Conservation (phyloP, 2,329 filamentous ascomycete species). For the Boeremia lycopersici region DNA sequence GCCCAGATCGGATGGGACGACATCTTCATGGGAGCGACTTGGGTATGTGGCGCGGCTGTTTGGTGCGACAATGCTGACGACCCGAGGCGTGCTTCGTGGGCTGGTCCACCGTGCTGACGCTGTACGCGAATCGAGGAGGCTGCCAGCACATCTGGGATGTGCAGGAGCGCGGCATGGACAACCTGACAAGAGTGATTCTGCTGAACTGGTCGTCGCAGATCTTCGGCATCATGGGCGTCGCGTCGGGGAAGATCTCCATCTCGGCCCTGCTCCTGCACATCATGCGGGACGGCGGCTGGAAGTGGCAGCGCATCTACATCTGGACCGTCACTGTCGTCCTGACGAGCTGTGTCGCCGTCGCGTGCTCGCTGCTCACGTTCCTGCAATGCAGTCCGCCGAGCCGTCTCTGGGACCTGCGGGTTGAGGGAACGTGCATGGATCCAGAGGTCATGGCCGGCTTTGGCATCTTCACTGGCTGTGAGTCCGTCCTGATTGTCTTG, state of each 20-base stretch:
- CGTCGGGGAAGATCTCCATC: slow-evolving; percentile 4
- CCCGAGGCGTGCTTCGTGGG: slow-evolving; percentile 4
- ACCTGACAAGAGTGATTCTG: not conserved
- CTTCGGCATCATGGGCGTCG: slow-evolving; percentile 8
- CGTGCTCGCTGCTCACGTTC: slow-evolving; percentile 11
- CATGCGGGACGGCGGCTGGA: slow-evolving; percentile 6
- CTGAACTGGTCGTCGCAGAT: slow-evolving; percentile 8
- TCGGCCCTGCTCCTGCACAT: slow-evolving; percentile 1
- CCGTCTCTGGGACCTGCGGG: slow-evolving; percentile 4
- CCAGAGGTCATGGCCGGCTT: slow-evolving; percentile 3
- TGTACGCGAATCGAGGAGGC: slow-evolving; percentile 9
- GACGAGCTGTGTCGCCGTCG: slow-evolving; percentile 3
- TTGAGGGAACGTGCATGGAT: slow-evolving; percentile 2
- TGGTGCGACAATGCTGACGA: not conserved
- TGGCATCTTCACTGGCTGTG: slow-evolving; percentile 9
- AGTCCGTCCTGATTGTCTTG: not conserved
- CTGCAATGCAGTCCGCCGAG: slow-evolving; percentile 3
- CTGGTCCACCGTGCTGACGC: slow-evolving; percentile 2
- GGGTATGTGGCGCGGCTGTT: not conserved
- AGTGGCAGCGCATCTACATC: slow-evolving; percentile 9
- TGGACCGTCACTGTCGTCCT: slow-evolving; percentile 7
- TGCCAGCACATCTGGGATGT: slow-evolving; percentile 14
- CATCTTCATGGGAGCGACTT: slow-evolving; percentile 3
- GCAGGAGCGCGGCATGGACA: slow-evolving; percentile 1
- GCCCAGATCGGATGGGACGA: slow-evolving; percentile 5